These are phyloP conservation scores for Selenicereus undatus DNA, from an alignment of 148 eudicot species.

Conservation along the genomic window DNA sequence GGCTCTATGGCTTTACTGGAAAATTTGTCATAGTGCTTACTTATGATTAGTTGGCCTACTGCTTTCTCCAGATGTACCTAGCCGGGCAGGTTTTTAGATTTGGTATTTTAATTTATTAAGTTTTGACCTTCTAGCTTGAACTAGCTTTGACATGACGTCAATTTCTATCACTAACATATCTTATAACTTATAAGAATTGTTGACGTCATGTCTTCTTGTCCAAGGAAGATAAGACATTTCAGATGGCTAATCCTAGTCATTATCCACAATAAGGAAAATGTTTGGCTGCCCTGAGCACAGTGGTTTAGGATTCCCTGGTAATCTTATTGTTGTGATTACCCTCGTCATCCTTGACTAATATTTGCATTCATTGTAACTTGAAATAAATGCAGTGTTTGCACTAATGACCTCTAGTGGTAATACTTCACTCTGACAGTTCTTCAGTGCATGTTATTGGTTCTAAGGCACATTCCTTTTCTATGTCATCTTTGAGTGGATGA, in stretches of 20 bases:
- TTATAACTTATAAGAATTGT: not conserved
- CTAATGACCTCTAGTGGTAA: too few relatives aligned
- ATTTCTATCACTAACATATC: not conserved
- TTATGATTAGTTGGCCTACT: conserved; percentile 20
- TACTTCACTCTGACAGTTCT: not conserved
- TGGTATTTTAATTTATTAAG: not conserved
- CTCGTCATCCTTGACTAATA: not conserved
- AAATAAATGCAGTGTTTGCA: not conserved
- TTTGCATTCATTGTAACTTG: not conserved
- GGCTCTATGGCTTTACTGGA: not conserved
- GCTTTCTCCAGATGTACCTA: not conserved
- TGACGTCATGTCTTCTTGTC: conserved; percentile 3
- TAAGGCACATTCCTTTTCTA: not conserved
- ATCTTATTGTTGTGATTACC: not conserved
- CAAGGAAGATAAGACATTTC: not conserved
- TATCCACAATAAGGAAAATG: not conserved
- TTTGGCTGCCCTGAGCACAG: not conserved
- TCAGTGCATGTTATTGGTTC: not conserved
- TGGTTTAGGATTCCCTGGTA: not conserved
- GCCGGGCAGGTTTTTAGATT: not conserved
- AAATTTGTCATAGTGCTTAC: not conserved
- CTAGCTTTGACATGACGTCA: not conserved
- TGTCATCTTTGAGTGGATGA: not conserved
- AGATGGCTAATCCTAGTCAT: not conserved
- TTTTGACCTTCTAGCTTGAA: conserved; percentile 3